These are phyloP conservation scores for Elongisporangium undulatum DNA, from an alignment of 352 stramenopile genomes.

Conservation along the genomic window DNA sequence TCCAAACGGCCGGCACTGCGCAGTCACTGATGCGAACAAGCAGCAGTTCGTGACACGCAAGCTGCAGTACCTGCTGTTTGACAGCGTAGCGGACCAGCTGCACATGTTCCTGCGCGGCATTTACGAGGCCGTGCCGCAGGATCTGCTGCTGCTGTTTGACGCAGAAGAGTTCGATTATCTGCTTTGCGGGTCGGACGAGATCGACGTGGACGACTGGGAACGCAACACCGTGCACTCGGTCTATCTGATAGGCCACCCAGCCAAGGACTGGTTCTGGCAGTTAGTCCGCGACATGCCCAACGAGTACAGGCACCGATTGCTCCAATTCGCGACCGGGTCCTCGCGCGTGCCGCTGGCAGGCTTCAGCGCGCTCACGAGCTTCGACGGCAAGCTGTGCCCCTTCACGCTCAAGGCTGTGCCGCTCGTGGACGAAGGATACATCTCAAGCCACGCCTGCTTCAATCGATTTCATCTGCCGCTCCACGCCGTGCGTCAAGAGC, in stretches of 20 bases:
- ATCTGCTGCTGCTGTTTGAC: slow-evolving; percentile 91
- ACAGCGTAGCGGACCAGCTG: slow-evolving; percentile 79
- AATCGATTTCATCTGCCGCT: slow-evolving; percentile 93
- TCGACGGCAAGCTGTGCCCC: slow-evolving; percentile 3
- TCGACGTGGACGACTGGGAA: slow-evolving; percentile 75
- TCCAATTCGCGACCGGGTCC: slow-evolving; percentile 8
- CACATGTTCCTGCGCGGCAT: slow-evolving; percentile 87
- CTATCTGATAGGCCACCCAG: not conserved
- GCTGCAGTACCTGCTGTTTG: slow-evolving; percentile 91
- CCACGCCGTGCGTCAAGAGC: slow-evolving; percentile 84
- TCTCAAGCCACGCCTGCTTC: slow-evolving; percentile 60
- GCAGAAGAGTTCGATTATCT: slow-evolving; percentile 93
- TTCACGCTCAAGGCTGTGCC: slow-evolving; percentile 6
- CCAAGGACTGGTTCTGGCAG: slow-evolving; percentile 1
- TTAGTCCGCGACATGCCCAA: slow-evolving; percentile 7
- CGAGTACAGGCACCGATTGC: slow-evolving; percentile 4
- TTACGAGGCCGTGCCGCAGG: slow-evolving; percentile 91
- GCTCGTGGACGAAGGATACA: slow-evolving; percentile 30
- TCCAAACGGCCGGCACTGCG: slow-evolving; percentile 27
- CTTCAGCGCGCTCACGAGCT: slow-evolving; percentile 5
- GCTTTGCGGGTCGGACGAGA: slow-evolving; percentile 88
- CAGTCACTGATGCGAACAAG: slow-evolving; percentile 92
- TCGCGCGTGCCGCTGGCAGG: slow-evolving; percentile 7
- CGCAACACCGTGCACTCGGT: slow-evolving; percentile 35
- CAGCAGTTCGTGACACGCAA: slow-evolving; percentile 86